These are phyloP conservation scores for Spathaspora arborariae DNA, from an alignment of 805 yeast species.

Conservation along the genomic window DNA sequence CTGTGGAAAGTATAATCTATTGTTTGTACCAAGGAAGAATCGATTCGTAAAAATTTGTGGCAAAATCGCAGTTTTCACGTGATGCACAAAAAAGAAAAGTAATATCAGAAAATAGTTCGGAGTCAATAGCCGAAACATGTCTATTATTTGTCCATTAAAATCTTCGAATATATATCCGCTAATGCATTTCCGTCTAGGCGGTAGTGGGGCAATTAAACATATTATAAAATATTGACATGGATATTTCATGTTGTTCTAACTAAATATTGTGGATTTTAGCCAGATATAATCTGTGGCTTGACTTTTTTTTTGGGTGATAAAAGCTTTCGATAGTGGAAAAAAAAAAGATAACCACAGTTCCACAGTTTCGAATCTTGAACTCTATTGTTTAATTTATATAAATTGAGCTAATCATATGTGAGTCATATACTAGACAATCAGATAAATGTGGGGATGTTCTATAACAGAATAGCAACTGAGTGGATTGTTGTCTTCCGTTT, in stretches of 20 bases:
- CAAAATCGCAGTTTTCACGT: neutral
- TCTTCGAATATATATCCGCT: too few species aligned
- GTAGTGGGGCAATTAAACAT: neutral
- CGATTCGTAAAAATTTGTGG: neutral
- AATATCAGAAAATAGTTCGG: neutral
- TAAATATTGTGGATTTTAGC: neutral
- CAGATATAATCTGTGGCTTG: neutral
- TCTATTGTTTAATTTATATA: neutral
- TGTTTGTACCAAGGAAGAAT: neutral
- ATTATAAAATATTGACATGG: neutral
- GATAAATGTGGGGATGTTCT: too few species aligned
- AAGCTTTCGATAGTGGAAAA: too few species aligned
- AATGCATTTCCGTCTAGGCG: neutral
- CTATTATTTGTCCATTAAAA: too few species aligned
- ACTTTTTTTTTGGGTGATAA: neutral
- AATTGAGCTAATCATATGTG: neutral
- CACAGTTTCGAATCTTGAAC: neutral
- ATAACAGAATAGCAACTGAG: too few species aligned
- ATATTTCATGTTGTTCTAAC: neutral
- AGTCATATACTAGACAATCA: too few species aligned
- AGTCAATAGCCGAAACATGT: neutral
- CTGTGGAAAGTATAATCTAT: neutral
- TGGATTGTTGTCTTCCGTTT: too few species aligned
- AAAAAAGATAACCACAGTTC: neutral
- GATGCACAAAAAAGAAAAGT: neutral